A percentile compares a stretch with the other conserved stretches of the same genome.
These are phyloP conservation scores for Globisporangium echinulatum DNA, from an alignment of 352 stramenopile genomes.

Conservation along the genomic window DNA sequence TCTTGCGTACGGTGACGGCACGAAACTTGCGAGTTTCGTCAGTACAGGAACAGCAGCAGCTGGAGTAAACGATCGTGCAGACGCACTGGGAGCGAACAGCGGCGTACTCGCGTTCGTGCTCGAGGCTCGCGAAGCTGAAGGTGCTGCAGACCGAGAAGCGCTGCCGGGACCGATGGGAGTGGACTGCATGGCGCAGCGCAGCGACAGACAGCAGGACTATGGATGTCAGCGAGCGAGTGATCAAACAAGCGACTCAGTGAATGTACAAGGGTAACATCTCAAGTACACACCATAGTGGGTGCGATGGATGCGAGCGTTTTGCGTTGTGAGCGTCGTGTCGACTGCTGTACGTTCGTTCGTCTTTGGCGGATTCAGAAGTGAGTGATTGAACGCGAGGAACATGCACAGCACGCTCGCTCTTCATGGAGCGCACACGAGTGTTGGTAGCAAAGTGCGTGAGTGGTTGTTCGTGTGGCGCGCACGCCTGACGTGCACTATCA, in stretches of 20 bases:
- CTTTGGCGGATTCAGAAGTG: background rate
- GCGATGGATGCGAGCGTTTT: background rate
- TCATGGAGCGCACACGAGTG: background rate
- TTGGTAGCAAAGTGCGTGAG: background rate
- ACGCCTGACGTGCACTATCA: too few relatives aligned
- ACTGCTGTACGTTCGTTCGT: background rate
- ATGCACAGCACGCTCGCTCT: background rate
- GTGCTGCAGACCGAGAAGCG: background rate
- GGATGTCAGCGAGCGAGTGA: background rate
- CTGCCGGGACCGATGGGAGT: background rate
- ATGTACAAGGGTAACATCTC: background rate
- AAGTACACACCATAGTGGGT: background rate
- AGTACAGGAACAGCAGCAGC: background rate
- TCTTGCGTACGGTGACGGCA: background rate
- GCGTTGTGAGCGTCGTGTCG: background rate
- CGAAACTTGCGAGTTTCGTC: background rate
- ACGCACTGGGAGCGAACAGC: background rate
- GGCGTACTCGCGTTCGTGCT: background rate
- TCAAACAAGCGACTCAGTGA: background rate
- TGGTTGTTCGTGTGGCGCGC: too few relatives aligned
- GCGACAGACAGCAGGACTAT: background rate
- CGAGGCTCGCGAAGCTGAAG: background rate
- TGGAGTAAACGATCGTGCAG: background rate
- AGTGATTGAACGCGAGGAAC: too few relatives aligned
- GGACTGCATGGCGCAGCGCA: background rate